Conservation (phyloP, 164 flowering plant species). For the Magnolia kwangsiensis region DNA sequence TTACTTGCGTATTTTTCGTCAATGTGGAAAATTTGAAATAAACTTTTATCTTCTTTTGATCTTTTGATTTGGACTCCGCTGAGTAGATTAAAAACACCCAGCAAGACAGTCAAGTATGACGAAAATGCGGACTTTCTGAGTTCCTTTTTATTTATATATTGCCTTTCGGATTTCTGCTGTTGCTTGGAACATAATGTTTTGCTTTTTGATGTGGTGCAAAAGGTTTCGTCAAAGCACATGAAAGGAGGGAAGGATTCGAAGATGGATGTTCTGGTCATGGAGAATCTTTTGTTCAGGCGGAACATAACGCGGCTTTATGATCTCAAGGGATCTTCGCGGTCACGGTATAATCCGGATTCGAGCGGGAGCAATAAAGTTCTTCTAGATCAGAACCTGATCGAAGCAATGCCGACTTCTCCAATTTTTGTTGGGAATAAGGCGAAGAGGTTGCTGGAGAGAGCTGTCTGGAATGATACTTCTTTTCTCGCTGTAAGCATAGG, state of each 20-base stretch:
- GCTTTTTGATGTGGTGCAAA: slow-evolving; percentile 6
- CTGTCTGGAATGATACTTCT: slow-evolving; percentile 98
- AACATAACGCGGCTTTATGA: slow-evolving; percentile 80
- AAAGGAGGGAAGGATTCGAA: slow-evolving; percentile 85
- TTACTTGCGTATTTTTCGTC: no score
- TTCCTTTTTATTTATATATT: neutral
- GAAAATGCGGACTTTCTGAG: neutral
- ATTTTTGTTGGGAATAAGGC: slow-evolving; percentile 98
- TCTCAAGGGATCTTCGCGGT: slow-evolving; percentile 90
- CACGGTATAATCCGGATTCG: slow-evolving; percentile 87
- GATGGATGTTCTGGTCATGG: slow-evolving; percentile 95
- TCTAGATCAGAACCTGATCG: slow-evolving; percentile 92
- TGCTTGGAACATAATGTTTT: slow-evolving; percentile 2
- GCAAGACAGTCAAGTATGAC: neutral
- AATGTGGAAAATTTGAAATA: neutral
- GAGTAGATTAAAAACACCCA: neutral
- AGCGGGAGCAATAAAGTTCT: slow-evolving; percentile 92
- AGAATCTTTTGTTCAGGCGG: slow-evolving; percentile 83
- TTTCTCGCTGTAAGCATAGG: slow-evolving; percentile 85
- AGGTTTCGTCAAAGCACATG: slow-evolving; percentile 78
- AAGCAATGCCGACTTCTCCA: slow-evolving; percentile 98
- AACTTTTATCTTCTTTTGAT: no score
- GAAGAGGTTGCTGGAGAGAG: slow-evolving; percentile 87
- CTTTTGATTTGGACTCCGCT: no score
- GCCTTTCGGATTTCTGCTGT: neutral